Evolutionary conservation across 805 yeast genomes (phyloP), one percentile per base, ranked within the genome.

Genomic region (Sugiyamaella smithiae): DNA sequence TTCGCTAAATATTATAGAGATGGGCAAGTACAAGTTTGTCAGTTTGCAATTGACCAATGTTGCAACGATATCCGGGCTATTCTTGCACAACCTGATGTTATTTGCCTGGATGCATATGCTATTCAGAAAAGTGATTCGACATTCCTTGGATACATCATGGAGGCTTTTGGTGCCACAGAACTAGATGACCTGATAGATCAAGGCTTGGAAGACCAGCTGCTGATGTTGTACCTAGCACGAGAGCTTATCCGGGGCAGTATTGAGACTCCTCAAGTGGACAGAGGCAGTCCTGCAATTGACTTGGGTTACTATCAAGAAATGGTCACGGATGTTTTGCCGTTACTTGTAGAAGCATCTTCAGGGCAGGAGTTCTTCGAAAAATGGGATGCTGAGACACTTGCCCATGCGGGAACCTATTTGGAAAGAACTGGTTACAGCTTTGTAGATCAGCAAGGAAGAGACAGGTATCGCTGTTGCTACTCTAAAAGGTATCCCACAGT

Each of bases 131-230:
- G 14, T 3, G 48, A 49, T 35, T 6, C 26, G 23, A 38, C 45
- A n/a, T 32, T 50, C 14, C 26, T 50, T 25, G 28, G 35, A 5
- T 23, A 26, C 1, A 9, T 48, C 9, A 23, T 41, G 31, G 33
- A 23, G 9, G 24, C 26, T 3, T 47, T 29, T 22, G 46, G 45
- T 31, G 26, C 40, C 17, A 43, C 26, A 8, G 37, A 38, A 19
- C n/a, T 31, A 4, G 40, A 46, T 3, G 56, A 50, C 8, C 28
- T 53, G 12, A 24, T 53, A 19, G 47, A 36, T 8, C 43, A 36
- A 11, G 51, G 54, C 22, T 22, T 22, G 12, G 56, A 53, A 35
- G 56, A 53, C 25, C 45, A 49, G 28, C 16, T 50, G 8, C 24
- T 53, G 9, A 20, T 49, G 37, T 23, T 47, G 22, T 46, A 50